Evolutionary conservation across 2,329 filamentous ascomycete genomes (phyloP).

Genomic region (Epichloe uncinata): DNA sequence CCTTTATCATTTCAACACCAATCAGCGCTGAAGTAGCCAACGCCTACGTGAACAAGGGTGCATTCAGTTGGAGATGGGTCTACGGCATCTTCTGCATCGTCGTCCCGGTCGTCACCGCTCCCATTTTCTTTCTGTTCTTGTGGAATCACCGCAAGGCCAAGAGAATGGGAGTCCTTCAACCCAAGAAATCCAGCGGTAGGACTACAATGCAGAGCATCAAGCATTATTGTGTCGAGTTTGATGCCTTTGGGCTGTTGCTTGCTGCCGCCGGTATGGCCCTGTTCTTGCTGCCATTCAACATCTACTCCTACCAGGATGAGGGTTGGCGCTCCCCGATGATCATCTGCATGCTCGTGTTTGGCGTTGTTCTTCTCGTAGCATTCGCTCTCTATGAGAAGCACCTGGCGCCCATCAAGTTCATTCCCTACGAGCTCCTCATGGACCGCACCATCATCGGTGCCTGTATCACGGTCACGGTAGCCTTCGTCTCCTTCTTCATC

Average conservation of each 20-base stretch:
- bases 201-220: conserved; percentile 27
- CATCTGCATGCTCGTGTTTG: conserved; percentile 48
- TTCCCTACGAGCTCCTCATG: conserved; percentile 36
- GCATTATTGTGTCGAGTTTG: conserved; percentile 43
- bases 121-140: conserved; percentile 40
- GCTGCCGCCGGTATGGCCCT: conserved; percentile 36
- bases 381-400: conserved; percentile 45
- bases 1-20: conserved; percentile 32
- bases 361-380: conserved; percentile 40
- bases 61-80: conserved; percentile 20
- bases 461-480: conserved; percentile 29
- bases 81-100: conserved; percentile 50
- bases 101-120: conserved; percentile 36
- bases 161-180: conserved; percentile 20
- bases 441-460: conserved; percentile 39
- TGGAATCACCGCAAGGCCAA: conserved; percentile 42
- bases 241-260: conserved; percentile 14
- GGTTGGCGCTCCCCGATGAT: conserved; percentile 41
- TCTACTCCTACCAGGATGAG: conserved; percentile 32
- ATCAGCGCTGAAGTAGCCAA: conserved; percentile 16
- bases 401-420: conserved; percentile 42
- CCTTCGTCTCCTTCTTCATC: conserved; percentile 36
- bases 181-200: background rate
- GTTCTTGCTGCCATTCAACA: conserved; percentile 52
- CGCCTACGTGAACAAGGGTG: conserved; percentile 13